Evolutionary conservation across 768 basidiomycete genomes (phyloP), one percentile per base, ranked within the genome.

Genomic region (Xerocomellus amylosporus): DNA sequence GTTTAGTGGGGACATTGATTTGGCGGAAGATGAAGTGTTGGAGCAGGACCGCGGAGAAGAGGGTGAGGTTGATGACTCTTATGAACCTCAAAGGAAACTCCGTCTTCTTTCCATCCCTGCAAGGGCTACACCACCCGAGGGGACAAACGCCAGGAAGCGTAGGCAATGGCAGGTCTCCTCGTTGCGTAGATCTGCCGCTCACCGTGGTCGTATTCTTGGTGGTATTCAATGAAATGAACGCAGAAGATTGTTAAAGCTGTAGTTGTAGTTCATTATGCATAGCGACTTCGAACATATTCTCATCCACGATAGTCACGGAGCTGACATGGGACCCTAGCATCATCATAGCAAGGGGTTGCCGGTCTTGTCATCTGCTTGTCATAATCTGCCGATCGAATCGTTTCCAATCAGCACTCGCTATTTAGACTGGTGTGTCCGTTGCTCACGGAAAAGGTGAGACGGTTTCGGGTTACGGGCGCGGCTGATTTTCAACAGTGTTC

Each of bases 11-110:
- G 79, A 81, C 56, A 86, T 90, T 52, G 90, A 93, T 61, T 64
- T 93, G 57, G 72, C 77, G 41, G 90, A 92, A 63, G 83, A 90
- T 53, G 90, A 93, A 59, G 78, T 91, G 17, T 65, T 90, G 49
- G 90, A 93, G 55, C 83, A 86, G 59, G 90, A 93, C 48, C 78
- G 85, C 22, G 84, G 82, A 7, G 88, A 88, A 68, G 90, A 90
- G 53, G 85, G 80, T 3, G 89, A 90, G 66, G 81, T 85, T 14
- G 90, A 93, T 63, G 86, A 93, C 64, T 85, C 87, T 14, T 74
- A 73, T 5, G 85, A 87, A 41, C 64, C 66, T 38, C 71, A 75
- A 14, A 76, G 90, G 59, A 72, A 74, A 40, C 80, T 89, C 20
- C 74, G 81, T 51, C 76, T 87, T 49, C 63, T 87, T 36, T 72